Base-by-base conservation (phyloP, 1,284 basidiomycete species). In the Tilletia indica region DNA sequence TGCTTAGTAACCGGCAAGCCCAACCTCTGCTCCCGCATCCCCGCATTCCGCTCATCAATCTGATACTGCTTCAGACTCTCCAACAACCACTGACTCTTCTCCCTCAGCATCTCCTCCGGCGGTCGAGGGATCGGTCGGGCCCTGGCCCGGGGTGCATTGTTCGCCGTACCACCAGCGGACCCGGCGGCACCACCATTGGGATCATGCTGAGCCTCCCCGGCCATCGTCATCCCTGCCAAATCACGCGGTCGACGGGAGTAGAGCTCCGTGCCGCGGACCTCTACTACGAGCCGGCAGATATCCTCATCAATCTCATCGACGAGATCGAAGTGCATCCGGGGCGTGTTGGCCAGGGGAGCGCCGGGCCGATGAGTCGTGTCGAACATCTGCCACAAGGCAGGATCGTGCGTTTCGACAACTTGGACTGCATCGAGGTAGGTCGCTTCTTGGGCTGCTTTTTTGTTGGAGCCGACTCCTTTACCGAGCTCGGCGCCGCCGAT, bases 371-470 rank as follows among this genome's bases (percentile, higher is more conserved):
- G 80, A 63, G 78, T 80, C 34, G 78, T 70, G 47, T 85, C 83
- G 82, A 92, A 97, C 31, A 88, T 86, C 72, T 87, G 86, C 94
- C 94, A 98, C 25, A 97, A 87, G 1, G 87, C 87, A 0, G 88
- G 87, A 84, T 97, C 94, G 80, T 92, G 93, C 72, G 87, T 87
- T 80, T 94, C 92, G 74, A 98, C 88, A 84, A 96, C 95, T 67
- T 90, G 88, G 0, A 91, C 90, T 69, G 94, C 93, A 82, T 97
- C 94, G 72, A 97, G 88, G 83, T 92, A 96, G 82, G 91, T 93
- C 73, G 88, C 88, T 31, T 89, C 86, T 78, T 89, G 88, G 0
- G 95, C 91, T 6, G 83, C 84, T 85, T 96, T 97, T 86, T 97
- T 97, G 80, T 79, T 89, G 8, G 83, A 31, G 8, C 88, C 91